These are phyloP conservation scores for Picochlorum sp. DNA, from an alignment of 139 green algal species.

Conservation along the genomic window DNA sequence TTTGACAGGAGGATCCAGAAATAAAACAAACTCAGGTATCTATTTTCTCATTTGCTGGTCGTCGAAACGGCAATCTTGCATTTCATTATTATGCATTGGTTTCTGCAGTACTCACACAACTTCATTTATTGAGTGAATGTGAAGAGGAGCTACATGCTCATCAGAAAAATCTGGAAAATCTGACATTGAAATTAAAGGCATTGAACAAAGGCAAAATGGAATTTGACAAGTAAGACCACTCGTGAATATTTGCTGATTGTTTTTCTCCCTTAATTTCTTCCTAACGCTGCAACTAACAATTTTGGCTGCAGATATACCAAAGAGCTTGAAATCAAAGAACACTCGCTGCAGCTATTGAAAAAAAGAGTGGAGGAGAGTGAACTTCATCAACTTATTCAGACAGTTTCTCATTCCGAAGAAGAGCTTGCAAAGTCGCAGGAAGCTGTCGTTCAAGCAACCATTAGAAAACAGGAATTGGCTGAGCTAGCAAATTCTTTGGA, in stretches of 20 bases:
- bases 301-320: too few species aligned
- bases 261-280: too few species aligned
- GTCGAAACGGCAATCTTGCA: neutral
- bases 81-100: too few species aligned
- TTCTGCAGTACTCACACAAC: slow-evolving; percentile 21
- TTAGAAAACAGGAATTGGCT: slow-evolving; percentile 46
- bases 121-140: slow-evolving; percentile 56
- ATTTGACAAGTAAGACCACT: too few species aligned
- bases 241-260: too few species aligned
- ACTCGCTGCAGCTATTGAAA: slow-evolving; percentile 59
- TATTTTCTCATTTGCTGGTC: too few species aligned
- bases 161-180: slow-evolving; percentile 12
- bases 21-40: slow-evolving; percentile 5
- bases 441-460: slow-evolving; percentile 31
- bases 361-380: slow-evolving; percentile 53
- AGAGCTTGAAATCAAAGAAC: slow-evolving; percentile 61
- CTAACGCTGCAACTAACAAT: slow-evolving; percentile 4
- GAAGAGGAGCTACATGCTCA: slow-evolving; percentile 37
- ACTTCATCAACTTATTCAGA: slow-evolving; percentile 46
- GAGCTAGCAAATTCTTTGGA: slow-evolving; percentile 58
- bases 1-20: slow-evolving; percentile 71
- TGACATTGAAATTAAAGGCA: slow-evolving; percentile 25
- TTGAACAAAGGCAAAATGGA: slow-evolving; percentile 27
- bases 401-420: slow-evolving; percentile 38
- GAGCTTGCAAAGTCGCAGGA: slow-evolving; percentile 37